Evolutionary conservation across 768 basidiomycete genomes (phyloP).

Genomic region (Mycena sanguinolenta): DNA sequence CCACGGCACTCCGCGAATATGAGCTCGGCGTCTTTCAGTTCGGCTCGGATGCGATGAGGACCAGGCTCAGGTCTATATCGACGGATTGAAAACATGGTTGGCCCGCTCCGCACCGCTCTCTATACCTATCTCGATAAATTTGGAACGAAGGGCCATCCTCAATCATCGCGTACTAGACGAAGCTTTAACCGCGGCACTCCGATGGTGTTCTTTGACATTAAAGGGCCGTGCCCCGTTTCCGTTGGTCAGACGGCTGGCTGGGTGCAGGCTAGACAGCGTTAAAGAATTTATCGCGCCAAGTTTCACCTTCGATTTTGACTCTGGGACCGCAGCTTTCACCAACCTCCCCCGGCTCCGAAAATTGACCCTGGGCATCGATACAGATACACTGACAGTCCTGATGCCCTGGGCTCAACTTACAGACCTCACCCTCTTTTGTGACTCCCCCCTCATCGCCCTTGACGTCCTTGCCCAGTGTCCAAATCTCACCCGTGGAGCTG

Average conservation of each 20-base stretch:
- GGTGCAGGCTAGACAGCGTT: not conserved
- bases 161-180: not conserved
- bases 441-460: not conserved
- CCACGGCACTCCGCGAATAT: too few species aligned
- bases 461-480: not conserved
- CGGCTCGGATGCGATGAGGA: too few species aligned
- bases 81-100: not conserved
- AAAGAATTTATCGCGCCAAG: not conserved
- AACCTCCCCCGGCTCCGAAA: not conserved
- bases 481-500: not conserved
- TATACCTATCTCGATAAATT: not conserved
- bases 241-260: not conserved
- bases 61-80: not conserved
- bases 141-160: not conserved
- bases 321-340: too few species aligned
- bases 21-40: too few species aligned
- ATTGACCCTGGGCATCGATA: not conserved
- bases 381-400: not conserved
- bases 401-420: conserved; percentile 5
- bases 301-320: too few species aligned
- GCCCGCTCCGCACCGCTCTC: not conserved
- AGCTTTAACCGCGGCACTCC: too few species aligned
- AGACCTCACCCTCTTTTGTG: not conserved
- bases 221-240: not conserved
- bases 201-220: not conserved